phyloP scores from a whole-genome alignment of 345 rosid species.

The Populus ilicifolia region DNA sequence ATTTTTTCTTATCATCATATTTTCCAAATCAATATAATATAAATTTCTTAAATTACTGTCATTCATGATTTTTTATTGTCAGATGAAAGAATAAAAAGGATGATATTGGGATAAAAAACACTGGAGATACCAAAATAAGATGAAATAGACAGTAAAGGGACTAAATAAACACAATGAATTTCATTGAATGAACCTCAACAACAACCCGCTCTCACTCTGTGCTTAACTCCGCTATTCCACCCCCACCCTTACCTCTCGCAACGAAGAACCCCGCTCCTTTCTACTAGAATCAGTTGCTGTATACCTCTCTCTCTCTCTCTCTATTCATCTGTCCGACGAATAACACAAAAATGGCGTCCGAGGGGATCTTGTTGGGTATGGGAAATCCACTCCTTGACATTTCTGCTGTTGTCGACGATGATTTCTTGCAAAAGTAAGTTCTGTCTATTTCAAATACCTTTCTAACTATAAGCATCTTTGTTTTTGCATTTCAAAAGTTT shows the following conservation, averaged over 20 bases:
- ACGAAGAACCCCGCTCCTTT: not conserved
- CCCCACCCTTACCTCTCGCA: too few species aligned
- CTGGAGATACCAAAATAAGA: not conserved
- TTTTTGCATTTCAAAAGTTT: too few species aligned
- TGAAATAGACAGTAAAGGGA: not conserved
- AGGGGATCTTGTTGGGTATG: slow-evolving; percentile 76
- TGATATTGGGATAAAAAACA: too few species aligned
- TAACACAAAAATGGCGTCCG: slow-evolving; percentile 44
- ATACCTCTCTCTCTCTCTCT: not conserved
- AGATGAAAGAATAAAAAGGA: too few species aligned
- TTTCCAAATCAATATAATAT: too few species aligned
- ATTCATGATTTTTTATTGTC: too few species aligned
- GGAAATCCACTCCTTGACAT: slow-evolving; percentile 99
- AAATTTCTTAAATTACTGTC: too few species aligned
- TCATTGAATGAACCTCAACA: not conserved
- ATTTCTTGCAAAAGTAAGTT: slow-evolving; percentile 64
- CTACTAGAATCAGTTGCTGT: not conserved
- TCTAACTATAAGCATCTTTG: not conserved
- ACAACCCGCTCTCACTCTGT: not conserved
- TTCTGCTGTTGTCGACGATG: slow-evolving; percentile 86
- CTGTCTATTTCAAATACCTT: not conserved
- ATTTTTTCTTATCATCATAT: too few species aligned
- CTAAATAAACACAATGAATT: not conserved
- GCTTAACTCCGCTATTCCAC: too few species aligned
- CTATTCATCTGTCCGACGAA: not conserved